These are phyloP conservation scores for Truncatella angustata DNA, from an alignment of 2,329 filamentous ascomycete genomes.

Conservation along the genomic window DNA sequence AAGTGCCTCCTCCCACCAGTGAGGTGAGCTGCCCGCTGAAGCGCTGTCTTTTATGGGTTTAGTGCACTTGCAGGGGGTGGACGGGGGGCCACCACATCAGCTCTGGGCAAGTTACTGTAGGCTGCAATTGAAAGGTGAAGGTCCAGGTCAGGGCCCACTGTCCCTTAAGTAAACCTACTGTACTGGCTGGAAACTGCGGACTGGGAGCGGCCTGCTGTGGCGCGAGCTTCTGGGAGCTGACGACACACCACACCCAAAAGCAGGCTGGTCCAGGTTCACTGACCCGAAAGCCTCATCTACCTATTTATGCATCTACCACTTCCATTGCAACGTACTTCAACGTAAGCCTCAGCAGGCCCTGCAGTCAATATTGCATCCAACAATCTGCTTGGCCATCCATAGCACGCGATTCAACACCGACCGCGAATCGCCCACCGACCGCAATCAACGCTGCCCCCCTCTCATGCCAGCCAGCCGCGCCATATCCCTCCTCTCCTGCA, in stretches of 20 bases:
- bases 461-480: neutral
- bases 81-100: neutral
- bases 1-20: too few relatives aligned
- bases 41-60: conserved; percentile 15
- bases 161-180: too few relatives aligned
- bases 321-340: neutral
- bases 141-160: too few relatives aligned
- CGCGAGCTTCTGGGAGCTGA: conserved; percentile 6
- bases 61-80: conserved; percentile 13
- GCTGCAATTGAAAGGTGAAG: too few relatives aligned
- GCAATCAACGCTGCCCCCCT: neutral
- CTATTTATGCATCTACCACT: neutral
- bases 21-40: too few relatives aligned
- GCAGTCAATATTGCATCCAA: too few relatives aligned
- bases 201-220: conserved; percentile 5
- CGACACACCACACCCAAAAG: conserved; percentile 3
- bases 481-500: neutral
- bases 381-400: too few relatives aligned
- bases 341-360: neutral
- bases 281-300: conserved; percentile 1
- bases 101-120: too few relatives aligned
- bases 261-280: too few relatives aligned
- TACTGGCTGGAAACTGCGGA: too few relatives aligned
- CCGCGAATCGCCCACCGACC: neutral
- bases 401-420: too few relatives aligned